Conservation (phyloP, 225 moss, liverwort and hornwort species). For the Marchantia paleacea region DNA sequence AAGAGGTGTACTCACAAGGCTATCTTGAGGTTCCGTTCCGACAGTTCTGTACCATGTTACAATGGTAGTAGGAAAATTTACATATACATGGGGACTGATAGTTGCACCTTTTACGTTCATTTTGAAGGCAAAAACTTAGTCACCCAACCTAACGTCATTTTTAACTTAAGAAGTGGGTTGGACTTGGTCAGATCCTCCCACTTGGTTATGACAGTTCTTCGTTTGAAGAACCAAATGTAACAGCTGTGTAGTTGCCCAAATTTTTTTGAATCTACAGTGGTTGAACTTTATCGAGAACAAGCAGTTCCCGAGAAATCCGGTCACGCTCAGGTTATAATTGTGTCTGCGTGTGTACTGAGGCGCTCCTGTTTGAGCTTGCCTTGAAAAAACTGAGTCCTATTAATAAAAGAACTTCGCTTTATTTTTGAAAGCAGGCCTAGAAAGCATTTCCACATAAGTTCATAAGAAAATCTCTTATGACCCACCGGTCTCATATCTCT, state of each 20-base stretch:
- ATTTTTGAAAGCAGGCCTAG: too few relatives aligned
- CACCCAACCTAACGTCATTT: not conserved
- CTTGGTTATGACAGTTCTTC: not conserved
- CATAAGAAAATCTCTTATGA: too few relatives aligned
- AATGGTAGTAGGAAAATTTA: not conserved
- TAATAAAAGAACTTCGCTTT: too few relatives aligned
- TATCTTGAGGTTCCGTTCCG: not conserved
- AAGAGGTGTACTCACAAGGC: not conserved
- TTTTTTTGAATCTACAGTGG: not conserved
- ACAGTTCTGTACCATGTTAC: not conserved
- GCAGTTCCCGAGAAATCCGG: not conserved
- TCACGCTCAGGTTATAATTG: too few relatives aligned
- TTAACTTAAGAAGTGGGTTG: not conserved
- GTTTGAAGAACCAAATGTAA: not conserved
- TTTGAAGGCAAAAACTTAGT: not conserved
- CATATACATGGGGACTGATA: not conserved
- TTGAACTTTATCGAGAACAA: not conserved
- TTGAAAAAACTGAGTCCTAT: too few relatives aligned
- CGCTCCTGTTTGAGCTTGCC: too few relatives aligned
- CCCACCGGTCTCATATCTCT: too few relatives aligned
- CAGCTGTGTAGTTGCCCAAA: constrained; percentile 7
- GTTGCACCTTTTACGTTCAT: not conserved
- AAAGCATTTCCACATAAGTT: too few relatives aligned
- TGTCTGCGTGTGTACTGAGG: too few relatives aligned
- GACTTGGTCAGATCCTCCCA: not conserved